Evolutionary conservation across 768 basidiomycete species (phyloP), one percentile per base, ranked within the genome.

Genomic region (Serendipita sp.): DNA sequence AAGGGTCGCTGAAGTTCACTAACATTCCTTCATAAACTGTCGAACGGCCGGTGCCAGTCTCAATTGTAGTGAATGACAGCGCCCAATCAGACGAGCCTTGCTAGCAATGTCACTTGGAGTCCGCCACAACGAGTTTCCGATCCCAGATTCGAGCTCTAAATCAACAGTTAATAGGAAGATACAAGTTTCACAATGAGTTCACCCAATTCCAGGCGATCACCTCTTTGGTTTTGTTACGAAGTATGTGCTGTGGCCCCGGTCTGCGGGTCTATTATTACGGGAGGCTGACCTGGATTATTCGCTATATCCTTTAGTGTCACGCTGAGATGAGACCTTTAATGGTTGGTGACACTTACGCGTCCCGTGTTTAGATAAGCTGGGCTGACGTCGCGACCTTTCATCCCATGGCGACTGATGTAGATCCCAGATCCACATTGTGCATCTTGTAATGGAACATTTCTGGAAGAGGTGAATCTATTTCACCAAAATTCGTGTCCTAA

Each of bases 281-380:
- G 53, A 28, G 37, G 53, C 32, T 65, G 48, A 45, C 63, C n/a
- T 28, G 37, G 37, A 30, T 4, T 64, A 16, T 30, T 4, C 37
- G 45, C 7, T 37, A 13, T 35, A 24, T 34, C 4, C 18, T 32
- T 10, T 70, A 93, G 92, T 95, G 92, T 71, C 80, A 85, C 72
- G 84, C 88, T 63, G 89, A 94, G 75, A 93, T 90, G 89, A 77
- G 86, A 63, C 90, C 92, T 1, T 75, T 92, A 53, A 90, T 88
- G 87, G 89, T 91, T 48, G 11, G 38, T 41, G 7, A 41, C 41
- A 41, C 51, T 68, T 41, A 45, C 60, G 18, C 66, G 34, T 64
- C 63, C 45, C 66, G 63, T 38, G 66, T 60, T 69, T 64, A 65
- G 67, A 16, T 60, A 60, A 58, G 67, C 32, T 60, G 35, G 54